Evolutionary conservation across 345 rosid species (phyloP).

Genomic region (Eucalyptus melliodora): DNA sequence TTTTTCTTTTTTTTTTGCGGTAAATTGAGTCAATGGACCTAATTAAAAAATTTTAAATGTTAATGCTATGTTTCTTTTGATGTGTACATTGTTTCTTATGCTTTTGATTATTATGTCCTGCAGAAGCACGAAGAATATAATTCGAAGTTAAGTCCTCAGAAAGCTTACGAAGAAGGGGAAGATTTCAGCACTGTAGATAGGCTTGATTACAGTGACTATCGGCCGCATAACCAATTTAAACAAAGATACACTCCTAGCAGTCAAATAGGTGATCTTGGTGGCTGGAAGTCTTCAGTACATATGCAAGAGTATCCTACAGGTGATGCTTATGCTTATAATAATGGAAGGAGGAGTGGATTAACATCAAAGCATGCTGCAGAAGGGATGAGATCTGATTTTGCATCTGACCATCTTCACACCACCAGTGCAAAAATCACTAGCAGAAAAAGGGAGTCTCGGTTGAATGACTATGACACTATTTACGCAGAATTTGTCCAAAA

Average conservation of each 20-base stretch:
- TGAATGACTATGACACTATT: conserved; percentile 12
- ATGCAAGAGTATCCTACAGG: conserved; percentile 24
- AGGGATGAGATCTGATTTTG: conserved; percentile 24
- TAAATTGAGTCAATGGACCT: not conserved
- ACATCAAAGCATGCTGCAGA: conserved; percentile 33
- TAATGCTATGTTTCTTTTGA: not conserved
- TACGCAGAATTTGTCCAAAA: conserved; percentile 14
- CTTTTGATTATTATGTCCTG: conserved; percentile 1
- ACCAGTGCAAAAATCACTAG: conserved; percentile 8
- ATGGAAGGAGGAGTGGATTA: conserved; percentile 13
- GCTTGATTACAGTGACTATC: conserved; percentile 28
- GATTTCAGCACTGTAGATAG: conserved; percentile 10
- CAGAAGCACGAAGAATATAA: conserved; percentile 37
- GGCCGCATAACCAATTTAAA: conserved; percentile 22
- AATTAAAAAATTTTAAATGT: not conserved
- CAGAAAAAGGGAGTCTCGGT: conserved; percentile 13
- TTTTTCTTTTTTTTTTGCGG: not conserved
- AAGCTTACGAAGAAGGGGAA: conserved; percentile 24
- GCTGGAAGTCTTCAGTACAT: conserved; percentile 19
- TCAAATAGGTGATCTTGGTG: conserved; percentile 19
- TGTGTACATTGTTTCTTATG: not conserved
- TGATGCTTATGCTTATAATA: conserved; percentile 17
- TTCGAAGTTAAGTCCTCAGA: conserved; percentile 24
- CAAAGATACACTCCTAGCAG: conserved; percentile 18
- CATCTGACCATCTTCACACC: conserved; percentile 12